Conservation (phyloP, 2,329 filamentous ascomycete species). For the Fusarium aywerte region DNA sequence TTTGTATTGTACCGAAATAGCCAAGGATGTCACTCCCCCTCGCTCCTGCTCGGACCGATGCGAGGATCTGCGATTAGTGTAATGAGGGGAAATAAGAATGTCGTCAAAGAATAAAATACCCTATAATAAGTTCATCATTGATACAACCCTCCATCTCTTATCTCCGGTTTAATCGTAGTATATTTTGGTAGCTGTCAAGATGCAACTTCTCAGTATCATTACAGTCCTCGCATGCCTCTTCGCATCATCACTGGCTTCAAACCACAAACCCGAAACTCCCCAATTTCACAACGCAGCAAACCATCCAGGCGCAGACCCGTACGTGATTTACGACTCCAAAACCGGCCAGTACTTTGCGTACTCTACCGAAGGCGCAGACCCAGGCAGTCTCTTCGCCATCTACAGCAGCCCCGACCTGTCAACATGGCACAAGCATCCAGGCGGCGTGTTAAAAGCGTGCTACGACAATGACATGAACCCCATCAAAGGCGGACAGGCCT, state of each 20-base stretch:
- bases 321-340: slow-evolving; percentile 48
- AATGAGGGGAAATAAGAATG: slow-evolving; percentile 31
- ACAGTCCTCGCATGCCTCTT: neutral
- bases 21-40: slow-evolving; percentile 24
- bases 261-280: slow-evolving; percentile 25
- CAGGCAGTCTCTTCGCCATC: slow-evolving; percentile 49
- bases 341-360: slow-evolving; percentile 51
- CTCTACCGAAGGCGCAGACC: slow-evolving; percentile 51
- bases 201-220: slow-evolving; percentile 8
- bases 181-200: neutral
- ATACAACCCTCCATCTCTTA: neutral
- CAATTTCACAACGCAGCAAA: slow-evolving; percentile 51
- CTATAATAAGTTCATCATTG: neutral
- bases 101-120: slow-evolving; percentile 4
- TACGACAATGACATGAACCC: slow-evolving; percentile 46
- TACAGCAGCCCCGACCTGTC: slow-evolving; percentile 52
- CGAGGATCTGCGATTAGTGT: neutral
- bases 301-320: slow-evolving; percentile 49
- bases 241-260: slow-evolving; percentile 7
- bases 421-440: slow-evolving; percentile 50
- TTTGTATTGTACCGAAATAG: slow-evolving; percentile 2
- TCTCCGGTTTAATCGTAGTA: neutral
- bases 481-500: slow-evolving; percentile 49
- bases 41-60: slow-evolving; percentile 17
- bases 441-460: slow-evolving; percentile 50